A percentile compares a stretch with the other conserved stretches of the same genome.
phyloP scores from a whole-genome alignment of 176 grass and related monocot genomes.

The Olyra latifolia region DNA sequence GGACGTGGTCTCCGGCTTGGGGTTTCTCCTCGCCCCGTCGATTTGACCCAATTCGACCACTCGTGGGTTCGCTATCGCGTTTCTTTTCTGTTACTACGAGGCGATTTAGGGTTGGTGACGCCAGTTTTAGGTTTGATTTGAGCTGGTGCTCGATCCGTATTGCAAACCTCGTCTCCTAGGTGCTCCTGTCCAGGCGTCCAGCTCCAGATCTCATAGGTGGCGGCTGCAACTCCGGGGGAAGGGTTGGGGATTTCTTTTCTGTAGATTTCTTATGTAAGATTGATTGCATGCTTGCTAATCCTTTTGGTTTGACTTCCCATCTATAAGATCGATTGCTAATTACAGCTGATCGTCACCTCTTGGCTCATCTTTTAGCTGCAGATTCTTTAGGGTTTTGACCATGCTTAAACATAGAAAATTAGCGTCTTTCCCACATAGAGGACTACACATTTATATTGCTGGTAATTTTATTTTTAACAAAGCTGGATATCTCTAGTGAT shows the following conservation, averaged over 20 bases:
- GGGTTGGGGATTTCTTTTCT: background rate
- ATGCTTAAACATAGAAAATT: background rate
- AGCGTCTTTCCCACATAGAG: background rate
- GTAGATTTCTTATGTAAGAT: background rate
- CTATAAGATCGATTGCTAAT: background rate
- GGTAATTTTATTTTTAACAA: background rate
- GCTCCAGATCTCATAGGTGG: background rate
- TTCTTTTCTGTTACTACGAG: background rate
- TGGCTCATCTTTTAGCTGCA: background rate
- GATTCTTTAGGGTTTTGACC: background rate
- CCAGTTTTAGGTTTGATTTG: background rate
- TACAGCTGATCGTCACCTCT: background rate
- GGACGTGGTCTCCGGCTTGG: background rate
- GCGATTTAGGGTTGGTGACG: background rate
- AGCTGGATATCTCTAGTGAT: background rate
- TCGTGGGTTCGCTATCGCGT: background rate
- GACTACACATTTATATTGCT: background rate
- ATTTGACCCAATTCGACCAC: background rate
- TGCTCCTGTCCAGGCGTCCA: background rate
- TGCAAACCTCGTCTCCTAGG: background rate
- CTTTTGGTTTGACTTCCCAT: background rate
- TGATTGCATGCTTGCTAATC: background rate
- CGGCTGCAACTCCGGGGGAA: background rate
- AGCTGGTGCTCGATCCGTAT: background rate
- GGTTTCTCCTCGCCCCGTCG: background rate